phyloP scores from a whole-genome alignment of 345 rosid genomes.

The Limnanthes douglasii region DNA sequence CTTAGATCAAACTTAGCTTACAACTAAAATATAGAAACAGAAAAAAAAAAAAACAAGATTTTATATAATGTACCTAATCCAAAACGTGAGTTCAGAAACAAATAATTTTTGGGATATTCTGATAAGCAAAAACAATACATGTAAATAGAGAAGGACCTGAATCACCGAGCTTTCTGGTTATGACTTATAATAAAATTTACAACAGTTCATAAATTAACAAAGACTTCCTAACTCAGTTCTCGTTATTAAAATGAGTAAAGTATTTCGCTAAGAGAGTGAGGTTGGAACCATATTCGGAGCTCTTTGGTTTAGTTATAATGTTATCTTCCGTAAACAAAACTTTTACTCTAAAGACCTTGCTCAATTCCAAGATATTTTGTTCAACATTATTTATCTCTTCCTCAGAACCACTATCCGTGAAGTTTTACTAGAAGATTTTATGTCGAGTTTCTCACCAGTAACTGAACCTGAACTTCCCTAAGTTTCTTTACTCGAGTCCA shows the following conservation, averaged over 20 bases:
- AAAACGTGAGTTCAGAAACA: no score
- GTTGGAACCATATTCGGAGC: slow-evolving; percentile 4
- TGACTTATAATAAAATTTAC: no score
- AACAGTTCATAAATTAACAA: neutral
- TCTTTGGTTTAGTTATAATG: slow-evolving; percentile 11
- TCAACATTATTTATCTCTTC: slow-evolving; percentile 31
- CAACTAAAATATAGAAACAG: no score
- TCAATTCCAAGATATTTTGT: slow-evolving; percentile 12
- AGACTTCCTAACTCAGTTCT: neutral
- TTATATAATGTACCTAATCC: no score
- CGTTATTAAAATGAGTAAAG: neutral
- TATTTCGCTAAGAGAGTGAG: neutral
- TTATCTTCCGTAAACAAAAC: slow-evolving; percentile 11
- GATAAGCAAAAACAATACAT: no score
- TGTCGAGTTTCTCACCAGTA: slow-evolving; percentile 24
- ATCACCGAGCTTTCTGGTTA: no score
- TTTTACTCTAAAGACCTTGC: slow-evolving; percentile 9
- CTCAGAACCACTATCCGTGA: slow-evolving; percentile 42
- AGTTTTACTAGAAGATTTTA: slow-evolving; percentile 21
- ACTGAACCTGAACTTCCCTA: slow-evolving; percentile 45
- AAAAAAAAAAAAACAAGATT: no score
- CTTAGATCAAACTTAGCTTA: no score
- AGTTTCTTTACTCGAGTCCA: slow-evolving; percentile 28
- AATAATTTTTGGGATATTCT: no score
- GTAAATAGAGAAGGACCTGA: no score